These are phyloP conservation scores for Spongospora subterranea DNA, from an alignment of 208 protist species.

Conservation along the genomic window DNA sequence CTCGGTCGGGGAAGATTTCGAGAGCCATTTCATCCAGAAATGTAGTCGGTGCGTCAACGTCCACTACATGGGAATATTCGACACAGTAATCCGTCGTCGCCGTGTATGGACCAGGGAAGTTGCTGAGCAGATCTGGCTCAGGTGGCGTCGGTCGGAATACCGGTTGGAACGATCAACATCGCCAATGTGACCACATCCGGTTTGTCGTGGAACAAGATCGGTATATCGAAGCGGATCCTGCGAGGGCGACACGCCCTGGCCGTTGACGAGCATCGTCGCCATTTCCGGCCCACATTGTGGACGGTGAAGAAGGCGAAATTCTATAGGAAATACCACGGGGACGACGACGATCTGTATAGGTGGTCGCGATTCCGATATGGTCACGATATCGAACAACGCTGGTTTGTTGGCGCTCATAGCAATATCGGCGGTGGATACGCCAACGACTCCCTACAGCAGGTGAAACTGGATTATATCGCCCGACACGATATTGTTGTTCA, in stretches of 20 bases:
- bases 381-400: neutral
- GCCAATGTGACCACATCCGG: neutral
- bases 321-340: neutral
- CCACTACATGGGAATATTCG: constrained; percentile 26
- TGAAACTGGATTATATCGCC: neutral
- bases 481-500: neutral
- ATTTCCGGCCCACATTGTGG: neutral
- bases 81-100: neutral
- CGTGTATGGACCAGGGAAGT: too few relatives aligned
- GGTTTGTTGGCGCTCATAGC: constrained; percentile 28
- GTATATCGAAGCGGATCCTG: neutral
- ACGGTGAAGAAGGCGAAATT: neutral
- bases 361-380: too few relatives aligned
- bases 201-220: neutral
- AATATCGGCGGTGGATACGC: constrained; percentile 28
- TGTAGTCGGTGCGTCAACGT: neutral
- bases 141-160: neutral
- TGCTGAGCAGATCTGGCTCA: neutral
- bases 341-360: too few relatives aligned
- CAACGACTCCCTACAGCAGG: constrained; percentile 37
- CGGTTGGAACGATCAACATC: neutral
- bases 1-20: neutral
- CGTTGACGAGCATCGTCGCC: neutral
- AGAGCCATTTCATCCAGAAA: neutral
- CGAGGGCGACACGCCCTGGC: constrained; percentile 23